Evolutionary conservation across 2,329 filamentous ascomycete genomes (phyloP), one percentile per base, ranked within the genome.

Genomic region (Diaporthe nobilis): DNA sequence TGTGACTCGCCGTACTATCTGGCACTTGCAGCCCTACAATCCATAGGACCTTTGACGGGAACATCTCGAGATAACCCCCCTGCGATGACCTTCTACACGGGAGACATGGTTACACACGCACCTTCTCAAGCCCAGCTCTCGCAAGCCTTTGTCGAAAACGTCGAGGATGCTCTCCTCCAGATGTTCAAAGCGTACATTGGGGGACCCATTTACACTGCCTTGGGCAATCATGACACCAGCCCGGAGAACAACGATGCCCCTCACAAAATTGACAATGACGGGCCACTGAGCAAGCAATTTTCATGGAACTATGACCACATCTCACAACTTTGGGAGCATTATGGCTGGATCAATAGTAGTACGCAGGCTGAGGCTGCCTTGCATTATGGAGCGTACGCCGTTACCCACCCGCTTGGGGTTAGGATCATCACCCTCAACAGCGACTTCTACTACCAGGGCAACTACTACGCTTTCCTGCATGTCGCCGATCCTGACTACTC

Each of bases 1-100:
- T 92, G 90, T 78, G 90, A 92, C 79, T 89, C 89, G 10, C 90
- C 90, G 1, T 91, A 90, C 77, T 90, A 89, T 72, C 84, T 92
- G 9, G 88, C 86, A 15, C 83, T 90, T 8, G 88, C 89, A 12
- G 90, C 89, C 25, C 81, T 91, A 22, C 86, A 91, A 80, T 87
- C 90, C 2, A 86, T 91, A 53, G 88, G 85, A 1, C 87, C 90
- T 9, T 80, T 92, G 79, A 91, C 90, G 2, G 90, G 90, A 5
- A 91, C 89, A 12, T 87, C 86, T 4, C 80, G 81, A 34, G 77
- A 85, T 4, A 79, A 85, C 6, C 85, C 87, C 8, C 83, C 90
- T 13, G 90, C 86, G 0, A 90, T 88, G 84, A 87, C 87, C 0
- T 81, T 91, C 28, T 91, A 91, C 78, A 91, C 89, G 2, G 89